Percentiles rank a stretch among this genome's conserved stretches.
Evolutionary conservation across 2,329 filamentous ascomycete species (phyloP).

Genomic region (Trichoderma sp.): DNA sequence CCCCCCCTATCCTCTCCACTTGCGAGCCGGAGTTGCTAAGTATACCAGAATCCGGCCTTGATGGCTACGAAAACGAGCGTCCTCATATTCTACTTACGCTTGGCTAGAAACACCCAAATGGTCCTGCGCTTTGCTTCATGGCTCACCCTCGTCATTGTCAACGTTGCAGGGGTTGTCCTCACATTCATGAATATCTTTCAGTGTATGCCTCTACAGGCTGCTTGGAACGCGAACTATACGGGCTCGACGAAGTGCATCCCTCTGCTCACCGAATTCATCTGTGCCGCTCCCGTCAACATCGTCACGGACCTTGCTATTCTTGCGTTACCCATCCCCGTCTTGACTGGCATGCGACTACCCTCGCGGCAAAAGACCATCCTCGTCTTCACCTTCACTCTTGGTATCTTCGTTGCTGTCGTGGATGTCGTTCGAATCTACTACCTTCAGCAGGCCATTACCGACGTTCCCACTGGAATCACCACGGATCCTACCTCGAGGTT

Average conservation of each 20-base stretch:
- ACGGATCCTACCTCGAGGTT: conserved; percentile 44
- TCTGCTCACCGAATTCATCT: conserved; percentile 60
- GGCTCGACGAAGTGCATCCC: conserved; percentile 49
- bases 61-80: conserved; percentile 95
- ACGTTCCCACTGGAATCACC: conserved; percentile 37
- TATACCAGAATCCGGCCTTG: conserved; percentile 72
- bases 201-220: conserved; percentile 70
- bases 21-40: conserved; percentile 11
- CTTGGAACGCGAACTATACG: conserved; percentile 50
- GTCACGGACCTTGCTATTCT: conserved; percentile 86
- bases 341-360: conserved; percentile 82
- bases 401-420: conserved; percentile 82
- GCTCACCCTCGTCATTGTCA: conserved; percentile 72
- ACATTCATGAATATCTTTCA: conserved; percentile 87
- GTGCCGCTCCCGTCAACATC: conserved; percentile 85
- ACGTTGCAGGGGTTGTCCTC: conserved; percentile 71
- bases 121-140: conserved; percentile 81
- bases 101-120: conserved; percentile 73
- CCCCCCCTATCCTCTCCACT: neutral
- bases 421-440: conserved; percentile 90
- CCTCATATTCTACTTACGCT: conserved; percentile 80
- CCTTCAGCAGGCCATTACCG: conserved; percentile 67
- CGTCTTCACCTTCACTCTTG: conserved; percentile 79
- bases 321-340: conserved; percentile 80
- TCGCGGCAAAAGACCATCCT: conserved; percentile 83